These are phyloP conservation scores for Panellus pusillus DNA, from an alignment of 768 basidiomycete genomes.

Conservation along the genomic window DNA sequence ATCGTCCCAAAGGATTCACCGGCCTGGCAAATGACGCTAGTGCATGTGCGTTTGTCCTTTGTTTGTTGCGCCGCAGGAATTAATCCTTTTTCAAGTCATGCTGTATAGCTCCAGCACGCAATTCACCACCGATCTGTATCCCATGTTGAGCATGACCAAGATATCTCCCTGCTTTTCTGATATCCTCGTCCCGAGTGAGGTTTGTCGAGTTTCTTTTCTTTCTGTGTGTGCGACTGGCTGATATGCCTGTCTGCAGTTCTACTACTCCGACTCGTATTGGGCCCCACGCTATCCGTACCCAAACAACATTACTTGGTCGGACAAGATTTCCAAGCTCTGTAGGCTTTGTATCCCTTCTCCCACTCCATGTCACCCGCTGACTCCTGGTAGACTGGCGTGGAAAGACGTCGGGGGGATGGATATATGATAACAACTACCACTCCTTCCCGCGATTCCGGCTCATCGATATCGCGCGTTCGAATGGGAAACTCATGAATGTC, in stretches of 20 bases:
- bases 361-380: neutral
- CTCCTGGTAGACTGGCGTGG: neutral
- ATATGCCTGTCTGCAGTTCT: conserved; percentile 3
- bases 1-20: conserved; percentile 12
- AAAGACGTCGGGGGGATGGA: conserved; percentile 1
- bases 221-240: neutral
- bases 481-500: conserved; percentile 1
- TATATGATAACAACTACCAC: conserved; percentile 6
- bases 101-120: conserved; percentile 17
- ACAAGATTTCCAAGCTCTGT: conserved; percentile 8
- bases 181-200: conserved; percentile 24
- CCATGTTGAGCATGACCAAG: conserved; percentile 21
- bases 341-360: neutral
- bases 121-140: conserved; percentile 22
- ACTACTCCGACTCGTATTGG: conserved; percentile 19
- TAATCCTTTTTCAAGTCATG: conserved; percentile 8
- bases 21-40: conserved; percentile 19
- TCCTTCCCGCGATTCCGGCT: conserved; percentile 4
- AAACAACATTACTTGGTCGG: conserved; percentile 15
- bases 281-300: conserved; percentile 8
- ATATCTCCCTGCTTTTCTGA: conserved; percentile 21
- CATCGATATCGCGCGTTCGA: conserved; percentile 6
- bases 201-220: neutral
- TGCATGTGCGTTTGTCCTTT: conserved; percentile 10
- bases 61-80: neutral